Conservation (phyloP, 768 basidiomycete genomes). For the Termitomyces sp. region DNA sequence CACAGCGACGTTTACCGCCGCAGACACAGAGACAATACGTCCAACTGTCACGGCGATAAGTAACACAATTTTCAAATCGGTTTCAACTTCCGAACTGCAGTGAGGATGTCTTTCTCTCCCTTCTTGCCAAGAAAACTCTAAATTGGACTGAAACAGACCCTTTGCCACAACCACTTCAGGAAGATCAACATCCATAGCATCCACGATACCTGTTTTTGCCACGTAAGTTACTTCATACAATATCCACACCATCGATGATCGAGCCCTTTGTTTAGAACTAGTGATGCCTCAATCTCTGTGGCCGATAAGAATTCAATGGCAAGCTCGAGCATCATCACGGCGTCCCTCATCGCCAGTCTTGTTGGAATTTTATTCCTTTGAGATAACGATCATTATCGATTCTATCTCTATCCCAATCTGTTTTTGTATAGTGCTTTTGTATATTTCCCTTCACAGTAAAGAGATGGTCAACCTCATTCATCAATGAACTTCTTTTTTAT, state of each 20-base stretch:
- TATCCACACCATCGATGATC: too few species aligned
- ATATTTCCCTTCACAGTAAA: too few species aligned
- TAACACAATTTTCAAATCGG: too few species aligned
- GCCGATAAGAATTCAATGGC: background rate
- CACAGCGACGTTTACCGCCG: background rate
- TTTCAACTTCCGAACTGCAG: background rate
- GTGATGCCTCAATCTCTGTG: background rate
- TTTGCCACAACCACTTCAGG: background rate
- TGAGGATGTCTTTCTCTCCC: background rate
- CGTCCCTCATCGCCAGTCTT: background rate
- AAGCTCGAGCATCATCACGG: background rate
- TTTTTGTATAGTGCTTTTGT: too few species aligned
- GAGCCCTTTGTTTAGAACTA: background rate
- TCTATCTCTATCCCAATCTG: too few species aligned
- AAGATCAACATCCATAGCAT: background rate
- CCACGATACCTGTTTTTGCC: background rate
- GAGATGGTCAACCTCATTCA: too few species aligned
- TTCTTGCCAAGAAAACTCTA: background rate
- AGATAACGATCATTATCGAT: background rate
- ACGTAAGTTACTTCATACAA: background rate
- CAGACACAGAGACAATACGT: background rate
- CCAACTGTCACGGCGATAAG: background rate
- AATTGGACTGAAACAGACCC: background rate
- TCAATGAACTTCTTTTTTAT: too few species aligned
- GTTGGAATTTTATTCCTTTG: background rate